Conservation (phyloP, 2,329 filamentous ascomycete species). For the Stemphylium beticola region DNA sequence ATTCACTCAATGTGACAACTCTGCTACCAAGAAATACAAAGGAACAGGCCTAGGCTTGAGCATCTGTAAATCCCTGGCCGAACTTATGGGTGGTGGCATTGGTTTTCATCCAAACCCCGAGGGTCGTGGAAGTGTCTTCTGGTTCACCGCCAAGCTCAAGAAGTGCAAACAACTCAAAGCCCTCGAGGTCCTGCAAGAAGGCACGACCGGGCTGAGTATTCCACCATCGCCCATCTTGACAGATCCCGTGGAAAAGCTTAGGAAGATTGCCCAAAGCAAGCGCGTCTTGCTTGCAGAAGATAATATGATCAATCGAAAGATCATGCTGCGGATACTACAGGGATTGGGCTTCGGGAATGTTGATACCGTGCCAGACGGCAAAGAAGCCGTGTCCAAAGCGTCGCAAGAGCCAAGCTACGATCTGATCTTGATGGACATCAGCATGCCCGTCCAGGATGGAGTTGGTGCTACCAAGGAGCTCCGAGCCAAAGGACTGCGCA, state of each 20-base stretch:
- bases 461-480: conserved; percentile 37
- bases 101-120: conserved; percentile 57
- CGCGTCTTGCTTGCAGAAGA: conserved; percentile 55
- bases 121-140: conserved; percentile 58
- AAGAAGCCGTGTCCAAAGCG: conserved; percentile 48
- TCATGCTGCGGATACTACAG: conserved; percentile 56
- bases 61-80: conserved; percentile 63
- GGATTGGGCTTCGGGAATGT: conserved; percentile 43
- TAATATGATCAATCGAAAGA: conserved; percentile 56
- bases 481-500: conserved; percentile 21
- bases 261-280: conserved; percentile 26
- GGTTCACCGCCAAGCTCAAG: conserved; percentile 54
- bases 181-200: conserved; percentile 20
- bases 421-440: conserved; percentile 46
- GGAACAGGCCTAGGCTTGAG: conserved; percentile 64
- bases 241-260: conserved; percentile 31
- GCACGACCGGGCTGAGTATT: conserved; percentile 13
- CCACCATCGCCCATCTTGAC: conserved; percentile 4
- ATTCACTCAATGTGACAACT: conserved; percentile 63
- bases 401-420: conserved; percentile 26
- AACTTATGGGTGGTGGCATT: conserved; percentile 63
- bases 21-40: conserved; percentile 60
- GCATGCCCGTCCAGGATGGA: conserved; percentile 45
- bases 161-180: conserved; percentile 33
- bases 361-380: conserved; percentile 50